Base-by-base conservation (phyloP, 1,139 yeast genomes). In the Hyphopichia wangnamkhiaoensis region DNA sequence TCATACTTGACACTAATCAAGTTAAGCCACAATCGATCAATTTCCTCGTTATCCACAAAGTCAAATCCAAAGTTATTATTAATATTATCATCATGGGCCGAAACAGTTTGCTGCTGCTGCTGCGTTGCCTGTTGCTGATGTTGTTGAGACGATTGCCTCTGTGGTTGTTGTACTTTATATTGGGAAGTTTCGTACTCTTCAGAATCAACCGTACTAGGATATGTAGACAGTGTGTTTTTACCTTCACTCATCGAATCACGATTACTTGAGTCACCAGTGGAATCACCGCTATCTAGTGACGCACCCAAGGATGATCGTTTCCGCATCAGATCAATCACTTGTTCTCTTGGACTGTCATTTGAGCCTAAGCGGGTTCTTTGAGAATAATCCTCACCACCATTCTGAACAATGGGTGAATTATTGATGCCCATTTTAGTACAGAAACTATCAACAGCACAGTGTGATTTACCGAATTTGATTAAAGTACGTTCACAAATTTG, bases 11-110 rank as follows among this genome's bases (percentile, higher is more conserved):
- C 53, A n/a, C 58, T 53, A 16, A 68, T 53, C 53, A 70, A 58
- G 39, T 66, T 71, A 28, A 63, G 45, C 76, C 76, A 71, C 19
- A 69, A 46, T 40, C 62, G 60, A 47, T 71, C 76, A 26, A 68
- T 61, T 35, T 68, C 72, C 4, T 58, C 58, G 40, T 63, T 61
- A 29, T 58, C 58, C 24, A 65, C 54, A 33, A 54, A 56, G 31
- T 64, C 59, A 31, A 61, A 30, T 3, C 53, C 55, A 45, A 56
- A 56, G 15, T 48, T 57, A 32, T 46, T 37, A 20, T 28, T 41
- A 12, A 23, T 16, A 35, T 30, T 29, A 29, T 33, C 35, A 33
- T n/a, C 30, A 25, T 25, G 12, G 19, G 25, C 32, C 19, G 25
- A 4, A n/a, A 18, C 14, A 21, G 20, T 24, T 7, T 3, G 19